Evolutionary conservation across 805 yeast genomes (phyloP).

Genomic region (Wickerhamiella domercqiae): DNA sequence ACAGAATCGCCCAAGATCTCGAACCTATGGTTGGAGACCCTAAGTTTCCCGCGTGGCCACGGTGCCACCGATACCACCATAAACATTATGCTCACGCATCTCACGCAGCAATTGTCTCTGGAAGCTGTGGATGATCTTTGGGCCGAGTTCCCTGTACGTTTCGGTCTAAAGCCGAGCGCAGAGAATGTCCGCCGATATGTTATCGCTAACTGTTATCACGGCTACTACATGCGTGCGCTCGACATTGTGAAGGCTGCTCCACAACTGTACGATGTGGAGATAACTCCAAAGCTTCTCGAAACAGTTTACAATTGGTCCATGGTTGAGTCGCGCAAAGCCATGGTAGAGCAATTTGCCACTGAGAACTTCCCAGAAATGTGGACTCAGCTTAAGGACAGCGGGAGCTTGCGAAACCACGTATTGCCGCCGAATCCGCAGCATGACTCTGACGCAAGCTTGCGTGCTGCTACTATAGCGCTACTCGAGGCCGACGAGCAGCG

Average conservation of each 20-base stretch:
- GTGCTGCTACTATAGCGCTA: slow-evolving; percentile 16
- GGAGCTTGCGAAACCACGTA: slow-evolving; percentile 19
- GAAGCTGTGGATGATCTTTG: slow-evolving; percentile 46
- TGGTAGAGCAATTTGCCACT: slow-evolving; percentile 29
- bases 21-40: slow-evolving; percentile 45
- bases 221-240: slow-evolving; percentile 41
- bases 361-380: slow-evolving; percentile 25
- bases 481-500: slow-evolving; percentile 11
- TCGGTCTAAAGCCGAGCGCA: slow-evolving; percentile 37
- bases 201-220: slow-evolving; percentile 57
- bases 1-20: slow-evolving; percentile 40
- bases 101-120: slow-evolving; percentile 35
- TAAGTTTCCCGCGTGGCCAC: slow-evolving; percentile 36
- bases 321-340: slow-evolving; percentile 24
- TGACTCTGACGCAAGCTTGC: slow-evolving; percentile 20
- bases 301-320: slow-evolving; percentile 32
- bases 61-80: slow-evolving; percentile 46
- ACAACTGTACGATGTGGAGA: slow-evolving; percentile 21
- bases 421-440: slow-evolving; percentile 22
- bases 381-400: slow-evolving; percentile 23
- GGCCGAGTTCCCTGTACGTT: slow-evolving; percentile 37
- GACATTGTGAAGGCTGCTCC: slow-evolving; percentile 31
- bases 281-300: slow-evolving; percentile 18
- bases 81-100: slow-evolving; percentile 49
- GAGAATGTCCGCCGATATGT: slow-evolving; percentile 43